These are phyloP conservation scores for Claviceps paspali DNA, from an alignment of 2,329 filamentous ascomycete species.

Conservation along the genomic window DNA sequence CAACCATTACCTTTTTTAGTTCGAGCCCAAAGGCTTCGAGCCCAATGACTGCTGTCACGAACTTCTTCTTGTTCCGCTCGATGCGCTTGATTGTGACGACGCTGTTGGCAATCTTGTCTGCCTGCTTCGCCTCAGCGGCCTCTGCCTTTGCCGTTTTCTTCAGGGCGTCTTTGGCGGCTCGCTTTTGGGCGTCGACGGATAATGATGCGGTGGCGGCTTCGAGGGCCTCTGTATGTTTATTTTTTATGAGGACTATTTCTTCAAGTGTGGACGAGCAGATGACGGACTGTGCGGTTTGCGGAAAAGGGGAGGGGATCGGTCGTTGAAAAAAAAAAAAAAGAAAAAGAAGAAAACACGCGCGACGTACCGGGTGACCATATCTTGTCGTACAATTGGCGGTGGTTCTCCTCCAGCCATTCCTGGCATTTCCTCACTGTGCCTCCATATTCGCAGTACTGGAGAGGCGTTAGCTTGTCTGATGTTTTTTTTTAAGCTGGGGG, in stretches of 20 bases:
- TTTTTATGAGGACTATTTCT: too few relatives aligned
- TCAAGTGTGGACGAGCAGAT: too few relatives aligned
- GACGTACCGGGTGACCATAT: constrained; percentile 73
- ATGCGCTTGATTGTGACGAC: constrained; percentile 90
- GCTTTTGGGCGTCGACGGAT: constrained; percentile 81
- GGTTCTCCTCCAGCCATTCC: constrained; percentile 74
- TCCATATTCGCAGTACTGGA: constrained; percentile 94
- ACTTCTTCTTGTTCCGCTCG: constrained; percentile 96
- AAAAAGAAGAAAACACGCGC: background rate
- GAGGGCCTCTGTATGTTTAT: constrained; percentile 55
- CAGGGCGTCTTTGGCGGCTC: constrained; percentile 85
- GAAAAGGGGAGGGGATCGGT: background rate
- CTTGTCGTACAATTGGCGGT: constrained; percentile 57
- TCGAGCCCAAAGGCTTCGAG: constrained; percentile 84
- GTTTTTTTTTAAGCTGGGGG: background rate
- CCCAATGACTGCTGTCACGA: constrained; percentile 80
- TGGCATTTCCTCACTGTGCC: constrained; percentile 93
- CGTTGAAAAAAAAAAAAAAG: too few relatives aligned
- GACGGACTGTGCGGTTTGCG: background rate
- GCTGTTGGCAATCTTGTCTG: constrained; percentile 66
- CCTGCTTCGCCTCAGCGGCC: constrained; percentile 68
- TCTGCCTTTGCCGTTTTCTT: constrained; percentile 96
- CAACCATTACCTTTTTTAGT: constrained; percentile 63
- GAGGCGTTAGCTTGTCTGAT: background rate
- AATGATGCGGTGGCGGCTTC: constrained; percentile 74